Evolutionary conservation across 2,329 filamentous ascomycete species (phyloP).

Genomic region (Macrophomina phaseolina): DNA sequence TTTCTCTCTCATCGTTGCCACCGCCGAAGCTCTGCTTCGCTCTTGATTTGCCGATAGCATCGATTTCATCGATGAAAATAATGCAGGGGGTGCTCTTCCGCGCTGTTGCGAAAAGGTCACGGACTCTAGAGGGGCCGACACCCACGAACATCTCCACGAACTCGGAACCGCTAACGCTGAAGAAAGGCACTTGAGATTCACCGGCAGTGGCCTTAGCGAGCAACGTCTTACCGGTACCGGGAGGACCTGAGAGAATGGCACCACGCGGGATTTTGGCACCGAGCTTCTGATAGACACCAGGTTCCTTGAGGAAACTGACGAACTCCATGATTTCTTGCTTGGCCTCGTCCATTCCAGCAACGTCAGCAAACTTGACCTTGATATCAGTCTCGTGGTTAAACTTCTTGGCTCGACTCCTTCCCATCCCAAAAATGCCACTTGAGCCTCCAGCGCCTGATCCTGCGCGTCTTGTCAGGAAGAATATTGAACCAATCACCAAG

Average conservation of each 20-base stretch:
- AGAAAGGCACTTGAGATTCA: constrained; percentile 96
- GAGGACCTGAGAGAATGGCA: constrained; percentile 95
- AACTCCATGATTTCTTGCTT: constrained; percentile 99
- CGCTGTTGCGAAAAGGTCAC: constrained; percentile 92
- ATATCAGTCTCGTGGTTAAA: constrained; percentile 97
- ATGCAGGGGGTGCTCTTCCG: constrained; percentile 97
- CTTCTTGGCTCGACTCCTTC: constrained; percentile 92
- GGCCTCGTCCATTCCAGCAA: constrained; percentile 97
- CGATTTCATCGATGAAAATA: constrained; percentile 99
- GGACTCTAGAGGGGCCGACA: constrained; percentile 93
- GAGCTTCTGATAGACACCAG: constrained; percentile 87
- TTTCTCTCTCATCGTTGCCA: constrained; percentile 96
- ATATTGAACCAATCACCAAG: constrained; percentile 80
- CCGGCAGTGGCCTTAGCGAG: constrained; percentile 97
- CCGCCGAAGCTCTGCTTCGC: constrained; percentile 82
- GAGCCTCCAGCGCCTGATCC: constrained; percentile 64
- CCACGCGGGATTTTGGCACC: constrained; percentile 98
- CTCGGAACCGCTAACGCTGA: constrained; percentile 96
- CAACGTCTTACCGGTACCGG: constrained; percentile 97
- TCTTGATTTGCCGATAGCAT: constrained; percentile 92
- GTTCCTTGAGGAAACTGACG: constrained; percentile 94
- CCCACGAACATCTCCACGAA: constrained; percentile 99
- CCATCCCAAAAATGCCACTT: constrained; percentile 91
- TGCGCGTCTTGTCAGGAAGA: constrained; percentile 79
- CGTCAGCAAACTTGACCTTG: constrained; percentile 96